phyloP scores from a whole-genome alignment of 2,329 filamentous ascomycete genomes.

The Nothophaeocryptopus gaeumannii region DNA sequence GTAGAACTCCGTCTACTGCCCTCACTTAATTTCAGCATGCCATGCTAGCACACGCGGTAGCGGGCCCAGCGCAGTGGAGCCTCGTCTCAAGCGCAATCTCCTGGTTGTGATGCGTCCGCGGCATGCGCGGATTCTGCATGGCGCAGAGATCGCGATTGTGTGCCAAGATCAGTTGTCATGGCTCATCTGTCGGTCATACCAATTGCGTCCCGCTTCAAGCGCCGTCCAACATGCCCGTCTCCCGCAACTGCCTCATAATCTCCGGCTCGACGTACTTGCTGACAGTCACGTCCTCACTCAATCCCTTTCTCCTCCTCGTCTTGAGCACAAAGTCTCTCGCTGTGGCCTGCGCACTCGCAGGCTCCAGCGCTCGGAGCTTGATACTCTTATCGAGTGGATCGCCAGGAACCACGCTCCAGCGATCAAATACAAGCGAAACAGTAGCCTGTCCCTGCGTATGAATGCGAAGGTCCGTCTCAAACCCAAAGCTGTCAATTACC shows the following conservation, averaged over 20 bases:
- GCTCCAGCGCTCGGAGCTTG: slow-evolving; percentile 77
- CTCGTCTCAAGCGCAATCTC: too few species aligned
- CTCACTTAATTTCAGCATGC: too few species aligned
- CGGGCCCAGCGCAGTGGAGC: too few species aligned
- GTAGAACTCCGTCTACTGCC: too few species aligned
- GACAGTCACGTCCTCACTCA: slow-evolving; percentile 93
- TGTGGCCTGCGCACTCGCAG: slow-evolving; percentile 81
- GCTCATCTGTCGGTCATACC: background rate
- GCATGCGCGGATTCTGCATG: too few species aligned
- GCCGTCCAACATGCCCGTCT: slow-evolving; percentile 70
- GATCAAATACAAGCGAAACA: slow-evolving; percentile 88
- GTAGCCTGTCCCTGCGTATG: slow-evolving; percentile 92
- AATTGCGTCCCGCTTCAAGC: slow-evolving; percentile 8
- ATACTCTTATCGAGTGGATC: slow-evolving; percentile 90
- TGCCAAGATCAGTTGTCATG: too few species aligned
- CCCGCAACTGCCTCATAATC: slow-evolving; percentile 81
- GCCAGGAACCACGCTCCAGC: slow-evolving; percentile 92
- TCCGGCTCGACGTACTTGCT: slow-evolving; percentile 96
- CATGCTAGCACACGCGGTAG: too few species aligned
- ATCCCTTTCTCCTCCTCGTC: slow-evolving; percentile 85
- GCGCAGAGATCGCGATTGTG: too few species aligned
- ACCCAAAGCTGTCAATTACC: slow-evolving; percentile 95
- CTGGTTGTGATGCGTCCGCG: too few species aligned
- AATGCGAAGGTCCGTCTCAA: slow-evolving; percentile 94
- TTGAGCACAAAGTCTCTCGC: slow-evolving; percentile 96